These are phyloP conservation scores for Lodderomyces oxycetoniae DNA, from an alignment of 1,139 yeast species.

Conservation along the genomic window DNA sequence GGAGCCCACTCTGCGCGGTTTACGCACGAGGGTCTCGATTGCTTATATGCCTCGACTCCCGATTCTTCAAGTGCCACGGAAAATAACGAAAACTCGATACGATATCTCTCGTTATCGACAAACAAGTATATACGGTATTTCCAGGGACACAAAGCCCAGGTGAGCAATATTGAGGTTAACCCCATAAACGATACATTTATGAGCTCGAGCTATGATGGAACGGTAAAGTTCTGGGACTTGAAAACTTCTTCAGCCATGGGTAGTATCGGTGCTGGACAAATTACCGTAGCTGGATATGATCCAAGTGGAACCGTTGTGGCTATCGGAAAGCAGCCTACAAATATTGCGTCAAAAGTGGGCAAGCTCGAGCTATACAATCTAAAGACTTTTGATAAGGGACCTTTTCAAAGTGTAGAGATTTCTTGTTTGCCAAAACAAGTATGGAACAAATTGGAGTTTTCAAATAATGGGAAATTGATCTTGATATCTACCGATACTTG, in stretches of 20 bases:
- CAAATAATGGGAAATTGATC: constrained; percentile 75
- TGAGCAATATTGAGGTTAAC: constrained; percentile 65
- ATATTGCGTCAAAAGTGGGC: constrained; percentile 24
- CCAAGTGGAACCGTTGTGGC: constrained; percentile 83
- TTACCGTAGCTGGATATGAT: constrained; percentile 65
- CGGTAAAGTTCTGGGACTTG: constrained; percentile 85
- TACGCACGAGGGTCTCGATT: constrained; percentile 69
- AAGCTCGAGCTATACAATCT: constrained; percentile 59
- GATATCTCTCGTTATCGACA: constrained; percentile 73
- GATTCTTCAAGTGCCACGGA: constrained; percentile 10
- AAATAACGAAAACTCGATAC: constrained; percentile 50
- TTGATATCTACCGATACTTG: constrained; percentile 56
- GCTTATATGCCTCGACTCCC: constrained; percentile 79
- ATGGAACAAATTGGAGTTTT: constrained; percentile 74
- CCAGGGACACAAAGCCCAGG: constrained; percentile 78
- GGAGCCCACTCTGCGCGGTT: constrained; percentile 88
- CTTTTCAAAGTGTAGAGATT: constrained; percentile 45
- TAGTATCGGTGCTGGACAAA: constrained; percentile 52
- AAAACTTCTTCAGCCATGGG: constrained; percentile 62
- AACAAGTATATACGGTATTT: constrained; percentile 81
- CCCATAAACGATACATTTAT: constrained; percentile 68
- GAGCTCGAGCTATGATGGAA: constrained; percentile 69
- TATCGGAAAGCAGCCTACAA: constrained; percentile 45
- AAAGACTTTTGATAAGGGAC: constrained; percentile 49
- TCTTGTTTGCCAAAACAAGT: constrained; percentile 22